These are phyloP conservation scores for Neotropicomus parvogracilis DNA, from an alignment of 1,284 basidiomycete species.

Conservation along the genomic window DNA sequence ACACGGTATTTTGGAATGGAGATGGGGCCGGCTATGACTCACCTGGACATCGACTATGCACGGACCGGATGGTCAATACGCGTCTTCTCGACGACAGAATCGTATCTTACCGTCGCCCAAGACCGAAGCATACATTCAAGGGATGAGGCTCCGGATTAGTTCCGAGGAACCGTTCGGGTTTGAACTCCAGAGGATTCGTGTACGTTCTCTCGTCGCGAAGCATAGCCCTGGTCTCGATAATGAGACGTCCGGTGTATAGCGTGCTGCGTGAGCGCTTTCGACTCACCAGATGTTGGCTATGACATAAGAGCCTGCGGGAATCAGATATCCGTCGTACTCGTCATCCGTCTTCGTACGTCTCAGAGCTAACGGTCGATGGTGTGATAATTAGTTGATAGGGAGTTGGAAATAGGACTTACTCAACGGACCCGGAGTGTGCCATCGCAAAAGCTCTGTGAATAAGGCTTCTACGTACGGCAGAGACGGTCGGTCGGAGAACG, in stretches of 20 bases:
- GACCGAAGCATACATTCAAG: conserved; percentile 47
- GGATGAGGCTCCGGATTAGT: conserved; percentile 45
- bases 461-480: conserved; percentile 31
- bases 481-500: conserved; percentile 25
- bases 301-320: conserved; percentile 17
- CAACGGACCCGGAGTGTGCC: conserved; percentile 48
- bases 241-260: too few relatives aligned
- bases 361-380: too few relatives aligned
- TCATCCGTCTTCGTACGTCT: conserved; percentile 49
- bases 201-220: conserved; percentile 17
- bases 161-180: conserved; percentile 24
- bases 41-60: conserved; percentile 15
- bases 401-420: conserved; percentile 34
- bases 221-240: conserved; percentile 12
- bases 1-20: too few relatives aligned
- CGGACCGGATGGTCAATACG: background rate
- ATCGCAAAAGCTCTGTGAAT: conserved; percentile 53
- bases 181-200: conserved; percentile 17
- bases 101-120: conserved; percentile 48
- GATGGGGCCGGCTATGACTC: background rate
- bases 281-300: conserved; percentile 25
- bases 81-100: background rate
- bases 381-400: background rate
- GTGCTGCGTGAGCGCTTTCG: too few relatives aligned
- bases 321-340: conserved; percentile 23